Evolutionary conservation across 352 stramenopile species (phyloP), one percentile per base, ranked within the genome.

Genomic region (Phytophthora boehmeriae): DNA sequence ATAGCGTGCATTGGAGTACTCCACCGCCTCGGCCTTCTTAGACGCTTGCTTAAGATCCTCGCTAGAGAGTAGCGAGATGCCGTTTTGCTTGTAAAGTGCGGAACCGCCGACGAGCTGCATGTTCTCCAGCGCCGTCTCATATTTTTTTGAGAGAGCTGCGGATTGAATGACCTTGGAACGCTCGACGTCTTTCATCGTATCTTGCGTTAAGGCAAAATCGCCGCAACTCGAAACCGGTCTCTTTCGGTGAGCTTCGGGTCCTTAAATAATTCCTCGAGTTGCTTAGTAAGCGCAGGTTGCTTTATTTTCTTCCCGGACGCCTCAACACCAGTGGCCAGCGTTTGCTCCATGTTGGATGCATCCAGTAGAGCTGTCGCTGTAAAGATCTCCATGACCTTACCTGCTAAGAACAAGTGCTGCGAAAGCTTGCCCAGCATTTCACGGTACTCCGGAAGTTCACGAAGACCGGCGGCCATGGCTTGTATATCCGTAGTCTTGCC

Each of bases 381-480:
- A 61, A 98, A 98, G 6, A 83, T 79, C 43, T 97, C 92, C 89
- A 99, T 98, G 34, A 90, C 97, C 65, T 97, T 94, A 23, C 95
- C 92, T 0, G 96, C 86, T 54, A 99, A 82, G 46, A 93, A 92
- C 72, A 99, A 86, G 59, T 99, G 96, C 70, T 98, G 91, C 0
- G 83, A 95, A 8, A 99, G 71, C 44, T 98, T 98, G 0, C 89
- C 89, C 63, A 98, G 91, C 52, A 98, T 94, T 75, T 98, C 92
- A 25, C 84, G 76, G 60, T 98, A 99, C 65, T 99, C 95, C 1
- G 96, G 96, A 10, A 99, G 73, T 35, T 97, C 89, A 25, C 97
- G 93, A 8, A 98, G 63, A 6, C 93, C 95, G 5, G 90, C 85
- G 14, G 93, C 93, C 82, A 99, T 98, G 46, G 97, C 86, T 4